These are phyloP conservation scores for Lepidium didymum DNA, from an alignment of 345 rosid genomes.

Conservation along the genomic window DNA sequence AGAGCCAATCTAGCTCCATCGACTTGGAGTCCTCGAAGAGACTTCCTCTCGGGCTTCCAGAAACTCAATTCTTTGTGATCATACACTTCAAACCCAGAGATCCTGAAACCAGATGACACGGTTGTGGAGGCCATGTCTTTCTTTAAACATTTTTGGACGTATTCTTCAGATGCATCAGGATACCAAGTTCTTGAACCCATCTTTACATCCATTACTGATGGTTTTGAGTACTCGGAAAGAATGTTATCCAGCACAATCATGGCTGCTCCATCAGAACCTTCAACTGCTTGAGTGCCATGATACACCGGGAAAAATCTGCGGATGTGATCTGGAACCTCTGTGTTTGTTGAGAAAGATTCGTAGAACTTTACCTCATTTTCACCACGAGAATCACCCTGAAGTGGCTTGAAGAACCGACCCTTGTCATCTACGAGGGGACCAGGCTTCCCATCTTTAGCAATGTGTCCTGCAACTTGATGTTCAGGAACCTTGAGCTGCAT, in stretches of 20 bases:
- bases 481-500: constrained; percentile 80
- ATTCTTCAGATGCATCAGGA: constrained; percentile 67
- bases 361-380: constrained; percentile 67
- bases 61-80: constrained; percentile 34
- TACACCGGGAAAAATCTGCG: constrained; percentile 61
- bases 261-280: constrained; percentile 82
- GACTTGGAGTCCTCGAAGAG: constrained; percentile 32
- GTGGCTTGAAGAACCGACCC: constrained; percentile 90
- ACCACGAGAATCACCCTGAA: constrained; percentile 66
- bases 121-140: constrained; percentile 58
- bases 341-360: constrained; percentile 46
- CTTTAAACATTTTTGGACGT: constrained; percentile 50
- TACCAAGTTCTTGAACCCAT: constrained; percentile 98
- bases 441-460: constrained; percentile 48
- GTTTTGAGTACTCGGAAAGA: constrained; percentile 30
- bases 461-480: constrained; percentile 97
- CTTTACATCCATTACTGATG: constrained; percentile 79
- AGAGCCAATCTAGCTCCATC: constrained; percentile 54
- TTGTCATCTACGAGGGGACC: constrained; percentile 80
- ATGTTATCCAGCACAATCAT: constrained; percentile 61
- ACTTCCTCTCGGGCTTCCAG: constrained; percentile 66
- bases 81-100: constrained; percentile 64
- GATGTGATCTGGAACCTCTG: constrained; percentile 56
- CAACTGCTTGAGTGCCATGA: constrained; percentile 60
- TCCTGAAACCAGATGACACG: constrained; percentile 59